Evolutionary conservation across 345 rosid genomes (phyloP).

Genomic region (Draba incana): DNA sequence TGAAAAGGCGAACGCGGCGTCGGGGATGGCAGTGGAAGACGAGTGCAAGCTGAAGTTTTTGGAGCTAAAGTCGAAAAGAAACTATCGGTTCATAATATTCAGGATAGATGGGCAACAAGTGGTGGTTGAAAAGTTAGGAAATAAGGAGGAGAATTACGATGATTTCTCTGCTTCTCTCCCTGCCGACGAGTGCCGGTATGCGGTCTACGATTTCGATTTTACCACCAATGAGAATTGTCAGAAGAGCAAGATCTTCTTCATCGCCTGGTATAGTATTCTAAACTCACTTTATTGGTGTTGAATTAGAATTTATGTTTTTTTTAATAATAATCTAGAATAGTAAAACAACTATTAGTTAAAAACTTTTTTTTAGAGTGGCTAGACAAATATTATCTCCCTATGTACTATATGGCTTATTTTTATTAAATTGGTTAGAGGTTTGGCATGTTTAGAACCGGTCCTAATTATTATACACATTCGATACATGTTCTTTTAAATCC

Average conservation of each 20-base stretch:
- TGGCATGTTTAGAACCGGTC: too few species aligned
- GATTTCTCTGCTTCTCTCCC: conserved; percentile 64
- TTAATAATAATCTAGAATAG: too few species aligned
- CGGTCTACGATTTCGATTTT: conserved; percentile 52
- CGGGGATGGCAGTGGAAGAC: conserved; percentile 78
- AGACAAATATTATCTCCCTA: too few species aligned
- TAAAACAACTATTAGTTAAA: too few species aligned
- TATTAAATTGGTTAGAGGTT: too few species aligned
- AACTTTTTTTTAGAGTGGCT: too few species aligned
- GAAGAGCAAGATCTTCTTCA: conserved; percentile 80
- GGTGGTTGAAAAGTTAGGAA: conserved; percentile 62
- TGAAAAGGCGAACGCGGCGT: conserved; percentile 64
- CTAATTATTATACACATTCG: too few species aligned
- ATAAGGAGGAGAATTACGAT: conserved; percentile 51
- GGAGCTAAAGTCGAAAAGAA: conserved; percentile 73
- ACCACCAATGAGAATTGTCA: conserved; percentile 64
- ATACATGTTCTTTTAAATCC: too few species aligned
- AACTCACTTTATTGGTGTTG: background rate
- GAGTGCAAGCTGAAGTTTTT: conserved; percentile 70
- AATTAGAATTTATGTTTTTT: background rate
- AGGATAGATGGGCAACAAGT: conserved; percentile 75
- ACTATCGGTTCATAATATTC: conserved; percentile 60
- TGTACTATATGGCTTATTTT: too few species aligned
- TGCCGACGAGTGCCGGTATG: conserved; percentile 64
- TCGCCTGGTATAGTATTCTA: conserved; percentile 53